These are phyloP conservation scores for Daldinia concentrica DNA, from an alignment of 495 filamentous ascomycete species.

Conservation along the genomic window DNA sequence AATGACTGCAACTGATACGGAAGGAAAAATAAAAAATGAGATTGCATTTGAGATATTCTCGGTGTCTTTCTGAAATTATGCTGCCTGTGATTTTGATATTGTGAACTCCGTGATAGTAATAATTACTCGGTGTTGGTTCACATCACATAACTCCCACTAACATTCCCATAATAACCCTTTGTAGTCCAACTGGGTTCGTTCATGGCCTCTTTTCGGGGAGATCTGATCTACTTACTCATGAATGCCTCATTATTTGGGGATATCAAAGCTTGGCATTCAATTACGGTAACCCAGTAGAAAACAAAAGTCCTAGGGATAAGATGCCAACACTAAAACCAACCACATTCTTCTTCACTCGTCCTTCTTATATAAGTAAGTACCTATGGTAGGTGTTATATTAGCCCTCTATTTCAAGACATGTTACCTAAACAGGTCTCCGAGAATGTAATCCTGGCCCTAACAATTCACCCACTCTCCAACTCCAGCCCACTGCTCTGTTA, in stretches of 20 bases:
- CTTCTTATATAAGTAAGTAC: no score
- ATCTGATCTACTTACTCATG: not conserved
- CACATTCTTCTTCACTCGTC: no score
- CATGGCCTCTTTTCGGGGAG: not conserved
- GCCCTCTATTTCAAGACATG: no score
- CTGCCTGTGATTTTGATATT: not conserved
- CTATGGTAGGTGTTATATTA: no score
- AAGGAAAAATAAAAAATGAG: not conserved
- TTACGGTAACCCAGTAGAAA: no score
- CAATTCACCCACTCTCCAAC: no score
- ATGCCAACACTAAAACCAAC: no score
- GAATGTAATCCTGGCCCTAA: no score
- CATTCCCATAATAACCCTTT: not conserved
- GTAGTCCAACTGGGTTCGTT: not conserved
- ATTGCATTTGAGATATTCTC: not conserved
- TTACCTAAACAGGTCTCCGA: no score
- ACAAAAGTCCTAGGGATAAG: no score
- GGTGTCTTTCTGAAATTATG: not conserved
- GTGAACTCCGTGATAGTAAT: not conserved
- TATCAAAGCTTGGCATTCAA: not conserved
- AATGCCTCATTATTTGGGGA: not conserved
- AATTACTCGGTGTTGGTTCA: not conserved
- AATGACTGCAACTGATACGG: not conserved
- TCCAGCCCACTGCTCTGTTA: no score
- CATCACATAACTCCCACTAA: not conserved